Base-by-base conservation (phyloP, 495 filamentous ascomycete species). In the Aspergillus sclerotiicarbonarius region DNA sequence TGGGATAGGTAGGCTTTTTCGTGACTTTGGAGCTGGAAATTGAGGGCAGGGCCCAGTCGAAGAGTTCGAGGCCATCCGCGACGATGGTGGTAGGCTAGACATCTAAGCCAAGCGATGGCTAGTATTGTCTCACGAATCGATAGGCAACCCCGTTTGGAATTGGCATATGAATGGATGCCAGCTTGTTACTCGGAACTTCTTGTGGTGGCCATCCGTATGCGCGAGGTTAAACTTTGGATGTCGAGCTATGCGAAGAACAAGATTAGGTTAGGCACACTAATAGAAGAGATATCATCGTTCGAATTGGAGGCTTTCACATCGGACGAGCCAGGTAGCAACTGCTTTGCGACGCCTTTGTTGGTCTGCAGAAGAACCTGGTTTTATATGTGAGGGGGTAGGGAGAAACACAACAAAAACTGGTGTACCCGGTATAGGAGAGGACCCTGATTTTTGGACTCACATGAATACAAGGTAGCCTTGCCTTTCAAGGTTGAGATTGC, bases 21-120 rank as follows among this genome's bases (percentile, higher is more conserved):
- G 81, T 9, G 87, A 80, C 72, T 90, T 92, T n/a, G 80, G 72
- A 19, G 84, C 73, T 9, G 90, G 87, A 33, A 92, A 76, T 3
- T 88, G 82, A 6, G 90, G 88, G 41, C 92, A 76, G 46, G 87
- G 76, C 13, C 80, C 79, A 8, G 82, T 81, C 41, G 88, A 85
- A 20, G 89, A 85, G 57, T 81, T 84, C 57, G 84, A 76, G 13
- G 83, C 76, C 37, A 83, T 80, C 67, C 83, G 82, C 30, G 84
- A 76, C 18, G 85, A 80, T 69, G 81, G 80, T n/a, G 88, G 87
- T 51, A 91, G 72, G 15, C 73, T 58, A 43, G 76, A 74, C 62
- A 84, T 78, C 25, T 25, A 5, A 25, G 25, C 25, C 25, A 25
- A 5, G 25, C 5, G 25, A 25, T 25, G 25, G 25, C 25, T 25